These are phyloP conservation scores for Candida maltosa DNA, from an alignment of 805 yeast species.

Conservation along the genomic window DNA sequence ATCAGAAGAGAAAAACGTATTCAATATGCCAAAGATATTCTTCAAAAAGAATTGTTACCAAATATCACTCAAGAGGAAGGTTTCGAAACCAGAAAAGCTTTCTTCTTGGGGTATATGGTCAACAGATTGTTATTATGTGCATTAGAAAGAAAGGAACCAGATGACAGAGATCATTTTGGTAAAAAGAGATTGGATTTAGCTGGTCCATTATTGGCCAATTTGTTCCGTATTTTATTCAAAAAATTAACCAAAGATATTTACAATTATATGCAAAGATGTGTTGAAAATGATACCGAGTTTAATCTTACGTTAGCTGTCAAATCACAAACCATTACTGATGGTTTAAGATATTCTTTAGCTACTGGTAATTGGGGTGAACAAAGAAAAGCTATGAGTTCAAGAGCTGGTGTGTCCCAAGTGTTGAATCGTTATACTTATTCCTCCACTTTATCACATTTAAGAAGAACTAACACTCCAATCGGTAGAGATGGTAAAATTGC, in stretches of 20 bases:
- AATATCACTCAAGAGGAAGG: conserved; percentile 98
- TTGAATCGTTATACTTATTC: conserved; percentile 96
- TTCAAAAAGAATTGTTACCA: conserved; percentile 94
- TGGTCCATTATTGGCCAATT: conserved; percentile 93
- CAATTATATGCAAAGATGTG: conserved; percentile 98
- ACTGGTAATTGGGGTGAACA: conserved; percentile 99
- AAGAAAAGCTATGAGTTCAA: conserved; percentile 96
- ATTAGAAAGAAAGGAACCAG: conserved; percentile 94
- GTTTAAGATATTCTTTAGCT: conserved; percentile 94
- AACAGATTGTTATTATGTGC: conserved; percentile 94
- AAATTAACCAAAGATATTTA: conserved; percentile 95
- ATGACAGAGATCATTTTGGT: conserved; percentile 99
- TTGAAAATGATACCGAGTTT: conserved; percentile 95
- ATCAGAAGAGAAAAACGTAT: conserved; percentile 96
- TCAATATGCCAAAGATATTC: conserved; percentile 93
- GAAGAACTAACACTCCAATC: conserved; percentile 98
- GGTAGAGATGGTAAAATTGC: conserved; percentile 99
- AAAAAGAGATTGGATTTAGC: conserved; percentile 97
- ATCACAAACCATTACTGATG: conserved; percentile 95
- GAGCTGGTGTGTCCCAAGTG: conserved; percentile 99
- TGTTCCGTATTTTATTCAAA: conserved; percentile 90
- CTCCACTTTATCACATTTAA: conserved; percentile 95
- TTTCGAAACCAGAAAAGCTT: conserved; percentile 93
- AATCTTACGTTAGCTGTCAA: conserved; percentile 95
- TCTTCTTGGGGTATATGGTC: conserved; percentile 96